Evolutionary conservation across 805 yeast species (phyloP), one percentile per base, ranked within the genome.

Genomic region (Debaryomyces maramus): DNA sequence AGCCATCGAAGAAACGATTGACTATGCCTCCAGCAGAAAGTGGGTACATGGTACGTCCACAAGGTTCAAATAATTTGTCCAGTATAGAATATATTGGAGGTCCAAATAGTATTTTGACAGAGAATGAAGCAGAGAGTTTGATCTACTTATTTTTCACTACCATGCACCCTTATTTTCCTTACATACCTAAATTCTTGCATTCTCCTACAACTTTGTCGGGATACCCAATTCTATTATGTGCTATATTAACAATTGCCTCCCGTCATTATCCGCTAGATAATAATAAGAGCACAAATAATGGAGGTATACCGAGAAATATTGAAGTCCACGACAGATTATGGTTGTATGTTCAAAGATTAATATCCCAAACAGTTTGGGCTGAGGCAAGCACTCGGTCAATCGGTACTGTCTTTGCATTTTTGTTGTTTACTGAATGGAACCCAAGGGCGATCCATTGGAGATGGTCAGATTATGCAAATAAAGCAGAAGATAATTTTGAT

Each of bases 371-470:
- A 0, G 89, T 88, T 4, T 89, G 96, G 97, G 96, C 95, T 1
- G 96, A 88, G 56, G 93, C 95, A 0, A 82, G 87, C 43, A 85
- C 93, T 5, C 67, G 96, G 46, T 83, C 93, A 0, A 77, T 89
- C 3, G 97, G 96, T 1, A 88, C 97, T 0, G 82, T 89, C 5
- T 73, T 85, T 44, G 90, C 97, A 0, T 87, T 90, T 55, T 62
- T 90, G 36, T 67, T 90, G 13, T 83, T 88, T 51, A 86, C 96
- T 0, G 97, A 91, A 60, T 90, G 98, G 98, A 88, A 89, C 51
- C 97, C 97, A 3, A 69, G 96, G 39, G 96, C 96, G 3, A 88
- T 89, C 44, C 97, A 89, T 60, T 84, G 89, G 83, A 67, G 88
- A 48, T 80, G 91, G 86, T 65, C 81, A 0, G 96, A 90, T 61